Percentiles rank a stretch among this genome's conserved stretches.
These are phyloP conservation scores for Periglandula ipomoeae DNA, from an alignment of 2,329 filamentous ascomycete species.

Conservation along the genomic window DNA sequence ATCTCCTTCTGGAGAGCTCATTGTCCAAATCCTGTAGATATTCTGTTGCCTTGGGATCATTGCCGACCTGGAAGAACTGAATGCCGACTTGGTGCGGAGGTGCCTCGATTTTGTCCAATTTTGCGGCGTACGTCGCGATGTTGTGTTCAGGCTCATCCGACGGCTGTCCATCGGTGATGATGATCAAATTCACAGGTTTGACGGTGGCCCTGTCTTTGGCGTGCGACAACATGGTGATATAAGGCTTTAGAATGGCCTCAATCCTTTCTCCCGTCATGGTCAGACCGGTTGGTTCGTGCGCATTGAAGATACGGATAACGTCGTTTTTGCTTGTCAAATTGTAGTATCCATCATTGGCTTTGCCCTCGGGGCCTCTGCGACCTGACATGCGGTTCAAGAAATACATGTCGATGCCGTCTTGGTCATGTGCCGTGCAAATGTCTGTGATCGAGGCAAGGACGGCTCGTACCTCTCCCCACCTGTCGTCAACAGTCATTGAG, in stretches of 20 bases:
- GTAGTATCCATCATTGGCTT: conserved; percentile 48
- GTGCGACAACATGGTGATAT: conserved; percentile 40
- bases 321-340: conserved; percentile 49
- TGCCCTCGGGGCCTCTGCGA: conserved; percentile 26
- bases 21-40: conserved; percentile 67
- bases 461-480: conserved; percentile 65
- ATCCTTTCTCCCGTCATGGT: conserved; percentile 72
- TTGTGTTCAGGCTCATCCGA: conserved; percentile 68
- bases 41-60: conserved; percentile 53
- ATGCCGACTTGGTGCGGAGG: conserved; percentile 71
- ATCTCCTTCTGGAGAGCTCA: conserved; percentile 46
- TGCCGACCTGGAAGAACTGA: conserved; percentile 93
- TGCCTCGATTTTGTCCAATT: conserved; percentile 60
- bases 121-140: conserved; percentile 58
- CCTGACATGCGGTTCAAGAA: conserved; percentile 66
- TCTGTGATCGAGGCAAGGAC: conserved; percentile 69
- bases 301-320: conserved; percentile 62
- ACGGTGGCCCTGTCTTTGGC: conserved; percentile 35
- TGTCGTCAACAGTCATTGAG: conserved; percentile 63
- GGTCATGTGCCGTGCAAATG: conserved; percentile 70
- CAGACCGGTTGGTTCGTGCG: conserved; percentile 51
- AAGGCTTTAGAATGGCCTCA: conserved; percentile 62
- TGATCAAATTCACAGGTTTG: conserved; percentile 83
- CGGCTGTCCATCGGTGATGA: conserved; percentile 82
- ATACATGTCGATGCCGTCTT: conserved; percentile 81